Base-by-base conservation (phyloP, 225 moss, liverwort and hornwort species). In the Polytrichum commune region DNA sequence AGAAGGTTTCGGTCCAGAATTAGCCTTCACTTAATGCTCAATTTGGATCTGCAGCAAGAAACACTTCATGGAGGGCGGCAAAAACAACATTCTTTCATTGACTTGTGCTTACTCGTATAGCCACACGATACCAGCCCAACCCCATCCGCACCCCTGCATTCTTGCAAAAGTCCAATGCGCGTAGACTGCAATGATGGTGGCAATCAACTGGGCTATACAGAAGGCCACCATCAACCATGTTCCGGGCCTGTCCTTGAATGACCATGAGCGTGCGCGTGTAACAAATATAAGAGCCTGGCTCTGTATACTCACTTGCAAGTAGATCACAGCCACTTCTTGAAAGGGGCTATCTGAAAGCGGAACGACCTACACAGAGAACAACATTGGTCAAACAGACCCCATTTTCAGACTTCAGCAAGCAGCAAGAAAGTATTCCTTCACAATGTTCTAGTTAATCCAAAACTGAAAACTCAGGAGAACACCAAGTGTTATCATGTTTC, bases 271-370 rank as follows among this genome's bases (percentile, higher is more conserved):
- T 62, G 86, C 86, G 19, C 88, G 81, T 20, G 83, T 86, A 70
- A 91, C 91, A 84, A 91, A 91, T 70, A 91, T 88, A 24, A 91
- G 80, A 29, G 88, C 91, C 64, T 91, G 88, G 77, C 86, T 91
- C 70, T 89, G 74, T 65, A 86, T 73, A 79, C 84, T 89, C 77
- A 91, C 86, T 86, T 91, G 91, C 77, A 91, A 78, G 67, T 88
- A 91, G 22, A 91, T 86, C 22, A 77, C 88, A 55, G 91, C 86
- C 20, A 79, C 84, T 76, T 89, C 91, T 75, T 86, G 65, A 7
- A 70, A 79, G 1, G 73, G 27, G 69, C 64, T 73, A 4, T 81
- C 66, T 19, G 83, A 74, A 77, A 91, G 62, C 32, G 69, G 74
- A 61, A 66, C 76, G 67, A 87, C 87, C 87, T 90, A 65, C 74